A percentile compares a stretch with the other conserved stretches of the same genome.
Evolutionary conservation across 2,329 filamentous ascomycete genomes (phyloP).

Genomic region (Zasmidium cellare): DNA sequence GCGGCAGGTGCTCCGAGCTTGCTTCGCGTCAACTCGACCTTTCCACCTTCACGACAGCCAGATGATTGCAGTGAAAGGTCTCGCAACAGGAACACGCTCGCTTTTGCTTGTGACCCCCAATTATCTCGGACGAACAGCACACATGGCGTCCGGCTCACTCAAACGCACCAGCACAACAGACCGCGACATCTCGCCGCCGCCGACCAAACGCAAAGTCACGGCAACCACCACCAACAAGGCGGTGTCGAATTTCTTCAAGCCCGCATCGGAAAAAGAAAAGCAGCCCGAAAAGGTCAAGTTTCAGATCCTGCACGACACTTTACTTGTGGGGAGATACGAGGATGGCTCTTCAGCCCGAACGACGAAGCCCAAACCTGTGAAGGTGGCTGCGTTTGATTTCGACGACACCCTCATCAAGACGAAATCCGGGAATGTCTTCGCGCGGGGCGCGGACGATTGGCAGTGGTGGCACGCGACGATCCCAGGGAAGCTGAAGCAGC

Average conservation of each 20-base stretch:
- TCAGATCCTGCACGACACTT: conserved; percentile 64
- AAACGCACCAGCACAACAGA: conserved; percentile 30
- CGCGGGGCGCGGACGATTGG: conserved; percentile 74
- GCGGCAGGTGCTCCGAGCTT: neutral
- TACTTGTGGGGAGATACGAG: conserved; percentile 73
- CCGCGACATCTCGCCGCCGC: conserved; percentile 57
- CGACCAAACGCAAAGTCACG: conserved; percentile 55
- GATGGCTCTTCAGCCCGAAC: conserved; percentile 25
- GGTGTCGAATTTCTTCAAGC: conserved; percentile 85
- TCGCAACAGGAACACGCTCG: neutral
- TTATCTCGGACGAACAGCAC: neutral
- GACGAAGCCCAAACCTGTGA: conserved; percentile 44
- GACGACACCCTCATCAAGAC: conserved; percentile 86
- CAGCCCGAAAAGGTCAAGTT: conserved; percentile 73
- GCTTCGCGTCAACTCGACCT: neutral
- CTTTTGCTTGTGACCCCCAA: neutral
- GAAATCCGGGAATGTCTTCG: conserved; percentile 77
- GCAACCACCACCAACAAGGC: conserved; percentile 61
- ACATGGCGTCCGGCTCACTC: conserved; percentile 1
- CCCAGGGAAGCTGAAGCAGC: conserved; percentile 63
- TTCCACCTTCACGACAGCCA: neutral
- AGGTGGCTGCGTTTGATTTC: conserved; percentile 72
- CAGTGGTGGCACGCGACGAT: conserved; percentile 86
- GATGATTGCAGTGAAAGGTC: neutral
- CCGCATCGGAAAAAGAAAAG: conserved; percentile 83